Percentiles rank a stretch among this genome's conserved stretches.
These are phyloP conservation scores for Penicillium psychrosexuale DNA, from an alignment of 2,329 filamentous ascomycete species.

Conservation along the genomic window DNA sequence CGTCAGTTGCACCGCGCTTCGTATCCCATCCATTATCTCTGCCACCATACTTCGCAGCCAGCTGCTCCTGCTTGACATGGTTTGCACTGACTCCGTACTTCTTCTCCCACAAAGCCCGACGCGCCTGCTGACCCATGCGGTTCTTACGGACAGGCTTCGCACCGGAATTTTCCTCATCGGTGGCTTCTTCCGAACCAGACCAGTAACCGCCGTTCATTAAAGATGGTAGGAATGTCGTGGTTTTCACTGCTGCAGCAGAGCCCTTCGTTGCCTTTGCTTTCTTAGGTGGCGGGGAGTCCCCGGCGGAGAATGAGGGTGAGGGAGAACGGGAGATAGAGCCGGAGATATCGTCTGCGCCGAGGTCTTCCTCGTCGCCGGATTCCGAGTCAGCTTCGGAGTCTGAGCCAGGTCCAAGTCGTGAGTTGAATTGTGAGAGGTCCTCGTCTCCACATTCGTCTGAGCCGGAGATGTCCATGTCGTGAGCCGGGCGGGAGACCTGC, in stretches of 20 bases:
- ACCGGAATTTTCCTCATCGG: conserved; percentile 39
- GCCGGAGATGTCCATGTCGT: conserved; percentile 22
- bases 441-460: conserved; percentile 27
- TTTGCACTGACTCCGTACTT: conserved; percentile 60
- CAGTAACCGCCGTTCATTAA: conserved; percentile 61
- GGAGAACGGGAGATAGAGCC: conserved; percentile 38
- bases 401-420: conserved; percentile 33
- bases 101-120: conserved; percentile 60
- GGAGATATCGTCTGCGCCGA: conserved; percentile 25
- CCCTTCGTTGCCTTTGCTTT: conserved; percentile 24
- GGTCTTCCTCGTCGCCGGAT: conserved; percentile 25
- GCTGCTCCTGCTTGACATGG: conserved; percentile 50
- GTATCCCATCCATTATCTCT: conserved; percentile 58
- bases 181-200: conserved; percentile 58
- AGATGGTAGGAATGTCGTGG: conserved; percentile 59
- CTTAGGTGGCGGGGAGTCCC: conserved; percentile 21
- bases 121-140: conserved; percentile 60
- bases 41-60: conserved; percentile 29
- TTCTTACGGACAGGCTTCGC: conserved; percentile 53
- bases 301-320: conserved; percentile 25
- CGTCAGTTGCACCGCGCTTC: conserved; percentile 53
- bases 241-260: conserved; percentile 21
- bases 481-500: conserved; percentile 4
- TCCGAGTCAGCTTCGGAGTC: conserved; percentile 27
- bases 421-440: conserved; percentile 33